These are phyloP conservation scores for Phalaenopsis aphrodite DNA, from an alignment of 106 monocot genomes.

Conservation along the genomic window DNA sequence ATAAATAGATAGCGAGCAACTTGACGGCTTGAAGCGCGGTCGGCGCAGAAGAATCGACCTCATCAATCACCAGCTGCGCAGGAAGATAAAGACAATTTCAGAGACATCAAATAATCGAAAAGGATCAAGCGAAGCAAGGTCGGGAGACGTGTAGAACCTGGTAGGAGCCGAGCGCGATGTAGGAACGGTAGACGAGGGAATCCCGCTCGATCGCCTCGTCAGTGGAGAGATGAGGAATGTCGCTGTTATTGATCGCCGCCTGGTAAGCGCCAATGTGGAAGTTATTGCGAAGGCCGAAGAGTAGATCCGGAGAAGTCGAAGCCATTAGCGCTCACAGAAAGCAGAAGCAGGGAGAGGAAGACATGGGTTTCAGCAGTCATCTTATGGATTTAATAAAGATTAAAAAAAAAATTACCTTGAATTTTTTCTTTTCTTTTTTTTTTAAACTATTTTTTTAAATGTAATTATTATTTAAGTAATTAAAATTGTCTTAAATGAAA, in stretches of 20 bases:
- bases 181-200: conserved; percentile 70
- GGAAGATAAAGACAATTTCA: not conserved
- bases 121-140: conserved; percentile 7
- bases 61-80: conserved; percentile 75
- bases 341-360: too few relatives aligned
- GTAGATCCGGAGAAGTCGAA: conserved; percentile 51
- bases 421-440: too few relatives aligned
- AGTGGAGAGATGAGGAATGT: conserved; percentile 48
- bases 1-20: conserved; percentile 73
- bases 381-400: too few relatives aligned
- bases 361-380: too few relatives aligned
- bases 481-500: too few relatives aligned
- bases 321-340: not conserved
- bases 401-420: too few relatives aligned
- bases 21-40: conserved; percentile 93
- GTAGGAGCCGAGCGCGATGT: conserved; percentile 82
- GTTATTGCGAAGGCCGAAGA: conserved; percentile 87
- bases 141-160: conserved; percentile 27
- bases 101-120: not conserved
- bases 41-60: conserved; percentile 75
- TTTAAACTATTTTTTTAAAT: too few relatives aligned
- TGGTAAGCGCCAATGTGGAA: conserved; percentile 89
- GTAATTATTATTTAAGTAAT: too few relatives aligned
- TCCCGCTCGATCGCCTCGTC: conserved; percentile 86
- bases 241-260: conserved; percentile 75